These are phyloP conservation scores for Fusarium sp. DNA, from an alignment of 2,329 filamentous ascomycete genomes.

Conservation along the genomic window DNA sequence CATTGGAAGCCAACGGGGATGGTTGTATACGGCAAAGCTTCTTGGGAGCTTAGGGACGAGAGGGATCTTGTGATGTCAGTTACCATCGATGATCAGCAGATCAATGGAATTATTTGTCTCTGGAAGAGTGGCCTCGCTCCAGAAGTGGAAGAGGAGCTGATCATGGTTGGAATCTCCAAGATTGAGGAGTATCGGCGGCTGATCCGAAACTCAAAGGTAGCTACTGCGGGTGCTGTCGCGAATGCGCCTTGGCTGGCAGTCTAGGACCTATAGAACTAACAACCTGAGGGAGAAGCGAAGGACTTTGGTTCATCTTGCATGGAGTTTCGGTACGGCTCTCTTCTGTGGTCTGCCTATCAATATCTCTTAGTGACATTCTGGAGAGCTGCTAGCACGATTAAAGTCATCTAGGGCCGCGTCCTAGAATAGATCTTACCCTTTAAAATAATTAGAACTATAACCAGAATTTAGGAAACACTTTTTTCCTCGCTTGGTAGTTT, in stretches of 20 bases:
- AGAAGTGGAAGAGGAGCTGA: background rate
- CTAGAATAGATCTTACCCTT: background rate
- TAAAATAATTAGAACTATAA: background rate
- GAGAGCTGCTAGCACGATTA: background rate
- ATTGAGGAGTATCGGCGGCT: background rate
- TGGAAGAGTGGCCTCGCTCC: background rate
- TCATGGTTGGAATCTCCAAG: background rate
- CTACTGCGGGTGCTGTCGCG: background rate
- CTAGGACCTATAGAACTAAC: background rate
- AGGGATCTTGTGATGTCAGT: background rate
- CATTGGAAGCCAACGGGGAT: background rate
- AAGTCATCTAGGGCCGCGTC: background rate
- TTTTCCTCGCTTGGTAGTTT: background rate
- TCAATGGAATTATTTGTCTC: background rate
- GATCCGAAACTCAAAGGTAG: background rate
- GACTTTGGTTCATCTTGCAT: background rate
- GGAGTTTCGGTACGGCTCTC: background rate
- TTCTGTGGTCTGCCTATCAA: too few species aligned
- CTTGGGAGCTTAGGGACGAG: background rate
- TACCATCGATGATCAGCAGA: background rate
- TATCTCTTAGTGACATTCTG: background rate
- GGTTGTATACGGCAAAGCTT: background rate
- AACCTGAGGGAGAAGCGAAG: too few species aligned
- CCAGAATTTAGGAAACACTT: accelerated
- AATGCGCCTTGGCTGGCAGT: background rate